Conservation (phyloP, 1,139 yeast genomes). For the Diutina ranongensis region DNA sequence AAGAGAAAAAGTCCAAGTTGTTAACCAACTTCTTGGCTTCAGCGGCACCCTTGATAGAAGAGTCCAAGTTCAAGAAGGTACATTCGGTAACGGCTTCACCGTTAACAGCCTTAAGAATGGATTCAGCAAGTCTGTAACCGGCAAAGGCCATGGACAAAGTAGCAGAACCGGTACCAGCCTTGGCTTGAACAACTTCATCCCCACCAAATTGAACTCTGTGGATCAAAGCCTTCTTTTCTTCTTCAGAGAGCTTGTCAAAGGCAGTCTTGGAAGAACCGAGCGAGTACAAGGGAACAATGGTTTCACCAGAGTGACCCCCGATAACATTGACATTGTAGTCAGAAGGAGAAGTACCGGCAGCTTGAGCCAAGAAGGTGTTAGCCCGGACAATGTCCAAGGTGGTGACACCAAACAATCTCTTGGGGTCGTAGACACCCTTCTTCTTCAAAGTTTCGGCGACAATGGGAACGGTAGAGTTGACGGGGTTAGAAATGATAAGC, state of each 20-base stretch:
- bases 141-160: slow-evolving; percentile 6
- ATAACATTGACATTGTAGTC: slow-evolving; percentile 6
- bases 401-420: slow-evolving; percentile 4
- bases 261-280: slow-evolving; percentile 2
- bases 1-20: slow-evolving; percentile 87
- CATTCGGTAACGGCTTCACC: slow-evolving; percentile 59
- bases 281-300: slow-evolving; percentile 6
- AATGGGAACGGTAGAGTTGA: slow-evolving; percentile 6
- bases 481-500: slow-evolving; percentile 6
- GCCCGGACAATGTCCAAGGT: slow-evolving; percentile 6
- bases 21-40: slow-evolving; percentile 68
- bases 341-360: not conserved
- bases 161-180: slow-evolving; percentile 6
- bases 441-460: slow-evolving; percentile 5
- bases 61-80: slow-evolving; percentile 45
- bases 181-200: slow-evolving; percentile 6
- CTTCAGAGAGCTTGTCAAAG: slow-evolving; percentile 1
- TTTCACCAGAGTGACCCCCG: slow-evolving; percentile 6
- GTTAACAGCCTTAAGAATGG: slow-evolving; percentile 11
- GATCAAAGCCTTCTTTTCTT: slow-evolving; percentile 1
- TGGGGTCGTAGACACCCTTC: slow-evolving; percentile 5
- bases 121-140: slow-evolving; percentile 5
- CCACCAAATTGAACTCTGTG: slow-evolving; percentile 6
- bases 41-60: slow-evolving; percentile 42
- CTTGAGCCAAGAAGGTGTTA: slow-evolving; percentile 5